Conservation (phyloP, 176 grass and related monocot genomes). For the Themeda triandra region DNA sequence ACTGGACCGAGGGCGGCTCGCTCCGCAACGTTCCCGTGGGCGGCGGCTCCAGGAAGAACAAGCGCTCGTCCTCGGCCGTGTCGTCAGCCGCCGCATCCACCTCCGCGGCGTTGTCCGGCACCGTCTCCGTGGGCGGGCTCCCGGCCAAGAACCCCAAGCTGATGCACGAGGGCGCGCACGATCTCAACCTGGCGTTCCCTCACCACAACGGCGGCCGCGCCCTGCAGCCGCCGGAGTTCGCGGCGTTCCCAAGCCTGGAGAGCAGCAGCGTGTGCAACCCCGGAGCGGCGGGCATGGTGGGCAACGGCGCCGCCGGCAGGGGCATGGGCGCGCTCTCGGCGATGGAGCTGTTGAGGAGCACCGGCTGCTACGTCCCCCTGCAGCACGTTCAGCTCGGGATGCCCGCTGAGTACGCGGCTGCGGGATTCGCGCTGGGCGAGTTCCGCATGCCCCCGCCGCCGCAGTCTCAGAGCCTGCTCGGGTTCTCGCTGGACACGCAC, state of each 20-base stretch:
- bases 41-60: conserved; percentile 84
- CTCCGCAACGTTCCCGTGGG: conserved; percentile 88
- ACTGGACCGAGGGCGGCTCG: conserved; percentile 92
- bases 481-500: conserved; percentile 66
- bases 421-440: conserved; percentile 57
- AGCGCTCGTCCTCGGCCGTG: conserved; percentile 55
- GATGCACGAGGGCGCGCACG: conserved; percentile 59
- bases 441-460: conserved; percentile 46
- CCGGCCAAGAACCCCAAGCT: conserved; percentile 65
- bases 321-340: conserved; percentile 62
- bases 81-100: conserved; percentile 29
- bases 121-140: conserved; percentile 30
- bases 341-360: conserved; percentile 83
- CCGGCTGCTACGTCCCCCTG: conserved; percentile 58
- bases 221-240: conserved; percentile 50
- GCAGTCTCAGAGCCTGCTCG: conserved; percentile 40
- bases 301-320: conserved; percentile 19
- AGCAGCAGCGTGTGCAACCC: conserved; percentile 52
- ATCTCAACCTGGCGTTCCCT: conserved; percentile 87
- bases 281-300: background rate
- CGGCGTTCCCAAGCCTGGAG: conserved; percentile 69
- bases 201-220: conserved; percentile 48
- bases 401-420: conserved; percentile 52
- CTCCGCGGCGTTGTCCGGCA: conserved; percentile 37
- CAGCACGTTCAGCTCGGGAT: conserved; percentile 52